phyloP scores from a whole-genome alignment of 371 early-diverging fungal species.

The Umbelopsis sp. region DNA sequence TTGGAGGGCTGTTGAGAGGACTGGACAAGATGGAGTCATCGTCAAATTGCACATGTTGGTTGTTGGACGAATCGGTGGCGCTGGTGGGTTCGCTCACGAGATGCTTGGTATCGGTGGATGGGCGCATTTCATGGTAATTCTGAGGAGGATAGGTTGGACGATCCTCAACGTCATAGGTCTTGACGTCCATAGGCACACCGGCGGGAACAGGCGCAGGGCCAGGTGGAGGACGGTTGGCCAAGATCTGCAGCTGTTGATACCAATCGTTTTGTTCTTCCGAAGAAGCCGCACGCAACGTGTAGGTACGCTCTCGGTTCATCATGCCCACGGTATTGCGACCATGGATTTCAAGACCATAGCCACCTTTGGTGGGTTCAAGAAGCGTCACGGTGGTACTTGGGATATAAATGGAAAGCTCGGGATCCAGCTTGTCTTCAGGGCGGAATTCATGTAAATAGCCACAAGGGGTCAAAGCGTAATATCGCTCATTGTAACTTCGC shows the following conservation, averaged over 20 bases:
- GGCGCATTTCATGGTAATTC: background rate
- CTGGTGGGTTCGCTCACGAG: background rate
- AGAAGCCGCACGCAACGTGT: slow-evolving; percentile 26
- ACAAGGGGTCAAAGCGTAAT: slow-evolving; percentile 49
- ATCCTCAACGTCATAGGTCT: background rate
- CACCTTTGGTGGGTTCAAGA: slow-evolving; percentile 24
- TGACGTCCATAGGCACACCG: slow-evolving; percentile 13
- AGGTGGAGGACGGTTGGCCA: background rate
- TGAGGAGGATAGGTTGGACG: background rate
- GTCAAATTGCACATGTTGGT: background rate
- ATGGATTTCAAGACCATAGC: slow-evolving; percentile 32
- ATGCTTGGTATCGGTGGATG: slow-evolving; percentile 6
- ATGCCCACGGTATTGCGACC: slow-evolving; percentile 24
- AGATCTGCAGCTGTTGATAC: slow-evolving; percentile 17
- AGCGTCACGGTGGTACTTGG: slow-evolving; percentile 31
- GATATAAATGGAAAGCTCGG: slow-evolving; percentile 38
- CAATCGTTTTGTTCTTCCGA: slow-evolving; percentile 28
- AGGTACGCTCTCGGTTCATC: slow-evolving; percentile 25
- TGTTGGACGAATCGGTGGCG: background rate
- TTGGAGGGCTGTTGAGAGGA: slow-evolving; percentile 4
- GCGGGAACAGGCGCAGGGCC: slow-evolving; percentile 7
- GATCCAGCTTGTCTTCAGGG: slow-evolving; percentile 39
- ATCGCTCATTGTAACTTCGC: slow-evolving; percentile 37
- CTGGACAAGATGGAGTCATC: background rate
- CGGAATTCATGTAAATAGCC: slow-evolving; percentile 55